phyloP scores from a whole-genome alignment of 192 early-diverging fungal genomes.

The Ramicandelaber brevisporus region DNA sequence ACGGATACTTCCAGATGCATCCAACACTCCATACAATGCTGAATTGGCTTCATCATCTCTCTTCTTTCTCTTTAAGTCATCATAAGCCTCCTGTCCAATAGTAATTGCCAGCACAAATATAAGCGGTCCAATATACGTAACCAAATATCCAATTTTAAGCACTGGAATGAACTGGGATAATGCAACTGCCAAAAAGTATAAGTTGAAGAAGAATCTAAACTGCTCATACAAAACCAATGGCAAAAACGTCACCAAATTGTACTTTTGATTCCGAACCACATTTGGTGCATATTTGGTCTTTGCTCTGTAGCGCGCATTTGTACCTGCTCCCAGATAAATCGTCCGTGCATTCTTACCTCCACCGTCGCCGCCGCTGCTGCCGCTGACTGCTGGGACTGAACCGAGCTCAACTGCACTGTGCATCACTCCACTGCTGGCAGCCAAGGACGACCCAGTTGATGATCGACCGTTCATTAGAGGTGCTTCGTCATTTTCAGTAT shows the following conservation, averaged over 20 bases:
- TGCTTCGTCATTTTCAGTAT: too few relatives aligned
- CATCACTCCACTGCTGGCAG: too few relatives aligned
- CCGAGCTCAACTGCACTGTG: too few relatives aligned
- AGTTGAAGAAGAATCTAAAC: slow-evolving; percentile 90
- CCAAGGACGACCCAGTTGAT: too few relatives aligned
- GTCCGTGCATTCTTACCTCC: too few relatives aligned
- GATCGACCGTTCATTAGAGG: too few relatives aligned
- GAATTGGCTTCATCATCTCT: slow-evolving; percentile 79
- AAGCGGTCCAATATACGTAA: slow-evolving; percentile 84
- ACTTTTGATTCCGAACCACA: slow-evolving; percentile 69
- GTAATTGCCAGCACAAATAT: slow-evolving; percentile 76
- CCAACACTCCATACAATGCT: slow-evolving; percentile 44
- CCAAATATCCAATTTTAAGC: slow-evolving; percentile 51
- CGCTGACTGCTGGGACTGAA: too few relatives aligned
- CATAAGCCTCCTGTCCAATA: slow-evolving; percentile 74
- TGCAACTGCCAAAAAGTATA: slow-evolving; percentile 83
- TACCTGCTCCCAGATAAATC: too few relatives aligned
- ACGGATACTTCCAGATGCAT: slow-evolving; percentile 19
- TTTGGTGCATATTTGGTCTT: slow-evolving; percentile 52
- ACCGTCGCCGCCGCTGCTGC: too few relatives aligned
- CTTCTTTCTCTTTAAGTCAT: slow-evolving; percentile 59
- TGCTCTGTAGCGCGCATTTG: too few relatives aligned
- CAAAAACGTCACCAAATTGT: slow-evolving; percentile 52
- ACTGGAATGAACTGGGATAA: slow-evolving; percentile 79
- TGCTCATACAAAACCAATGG: slow-evolving; percentile 63